A percentile compares a stretch with the other conserved stretches of the same genome.
phyloP scores from a whole-genome alignment of 2,329 filamentous ascomycete species.

The Ophiocordyceps unilateralis region DNA sequence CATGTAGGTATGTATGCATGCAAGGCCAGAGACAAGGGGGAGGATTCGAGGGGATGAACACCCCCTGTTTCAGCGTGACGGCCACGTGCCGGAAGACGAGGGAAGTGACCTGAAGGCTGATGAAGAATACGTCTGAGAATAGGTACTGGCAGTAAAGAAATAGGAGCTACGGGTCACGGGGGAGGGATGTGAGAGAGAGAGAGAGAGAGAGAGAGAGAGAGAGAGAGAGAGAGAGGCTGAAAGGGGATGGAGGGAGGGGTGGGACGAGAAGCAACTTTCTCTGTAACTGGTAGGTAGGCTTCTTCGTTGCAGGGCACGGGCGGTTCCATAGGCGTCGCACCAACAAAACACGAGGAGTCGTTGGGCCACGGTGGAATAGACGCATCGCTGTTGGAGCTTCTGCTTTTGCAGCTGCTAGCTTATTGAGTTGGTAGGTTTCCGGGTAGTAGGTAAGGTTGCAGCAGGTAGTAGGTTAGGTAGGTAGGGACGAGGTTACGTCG shows the following conservation, averaged over 20 bases:
- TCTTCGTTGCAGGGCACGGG: not conserved
- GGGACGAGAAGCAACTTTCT: too few species aligned
- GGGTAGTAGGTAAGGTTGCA: too few species aligned
- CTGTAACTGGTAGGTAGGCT: not conserved
- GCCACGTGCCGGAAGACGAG: not conserved
- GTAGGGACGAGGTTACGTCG: too few species aligned
- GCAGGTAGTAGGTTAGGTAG: too few species aligned
- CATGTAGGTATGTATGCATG: not conserved
- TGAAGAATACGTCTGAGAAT: not conserved
- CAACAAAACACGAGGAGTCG: not conserved
- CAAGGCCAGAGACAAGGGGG: not conserved
- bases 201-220: not conserved
- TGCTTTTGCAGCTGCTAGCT: not conserved
- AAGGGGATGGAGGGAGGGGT: too few species aligned
- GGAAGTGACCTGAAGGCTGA: not conserved
- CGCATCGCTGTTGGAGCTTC: not conserved
- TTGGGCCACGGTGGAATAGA: not conserved
- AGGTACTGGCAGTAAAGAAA: not conserved
- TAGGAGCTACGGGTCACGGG: not conserved
- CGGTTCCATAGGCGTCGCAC: constrained; percentile 1
- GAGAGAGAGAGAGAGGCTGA: not conserved
- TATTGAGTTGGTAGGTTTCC: too few species aligned
- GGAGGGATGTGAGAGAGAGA: not conserved
- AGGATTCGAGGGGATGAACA: not conserved
- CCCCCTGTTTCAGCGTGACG: not conserved